Conservation (phyloP, 2,329 filamentous ascomycete genomes). For the Exophiala sp. region DNA sequence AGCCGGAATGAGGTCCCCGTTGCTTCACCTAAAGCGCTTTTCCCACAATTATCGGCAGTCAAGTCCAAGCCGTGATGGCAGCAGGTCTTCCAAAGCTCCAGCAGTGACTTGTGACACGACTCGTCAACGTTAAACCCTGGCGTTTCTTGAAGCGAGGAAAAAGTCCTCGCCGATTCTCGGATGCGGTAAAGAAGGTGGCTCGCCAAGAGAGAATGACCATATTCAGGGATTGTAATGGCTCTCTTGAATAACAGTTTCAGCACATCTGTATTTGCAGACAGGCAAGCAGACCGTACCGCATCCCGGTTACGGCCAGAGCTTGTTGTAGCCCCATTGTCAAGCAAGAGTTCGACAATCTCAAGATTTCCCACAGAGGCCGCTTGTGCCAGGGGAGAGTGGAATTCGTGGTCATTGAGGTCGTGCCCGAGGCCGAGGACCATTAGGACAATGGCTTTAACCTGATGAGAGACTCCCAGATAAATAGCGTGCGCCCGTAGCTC, state of each 20-base stretch:
- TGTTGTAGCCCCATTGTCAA: constrained; percentile 4
- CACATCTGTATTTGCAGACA: not conserved
- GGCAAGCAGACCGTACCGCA: constrained; percentile 1
- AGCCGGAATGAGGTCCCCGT: not conserved
- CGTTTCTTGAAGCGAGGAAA: too few species aligned
- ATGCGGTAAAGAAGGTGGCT: not conserved
- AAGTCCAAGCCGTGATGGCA: constrained; percentile 2
- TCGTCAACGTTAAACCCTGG: not conserved
- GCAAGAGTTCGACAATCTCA: not conserved
- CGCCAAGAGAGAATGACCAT: not conserved
- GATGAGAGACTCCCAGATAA: not conserved
- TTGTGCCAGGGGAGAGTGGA: not conserved
- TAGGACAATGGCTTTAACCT: not conserved
- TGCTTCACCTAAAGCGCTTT: not conserved
- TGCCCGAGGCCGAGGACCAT: constrained; percentile 3
- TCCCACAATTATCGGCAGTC: constrained; percentile 1
- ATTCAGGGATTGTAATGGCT: constrained; percentile 1
- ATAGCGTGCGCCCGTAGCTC: not conserved
- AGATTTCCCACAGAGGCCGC: not conserved
- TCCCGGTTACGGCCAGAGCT: not conserved
- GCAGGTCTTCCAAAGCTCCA: not conserved
- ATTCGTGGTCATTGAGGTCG: not conserved
- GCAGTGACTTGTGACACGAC: not conserved
- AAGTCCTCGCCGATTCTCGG: too few species aligned
- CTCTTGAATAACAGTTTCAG: not conserved